Base-by-base conservation (phyloP, 352 stramenopile species). In the Phytophthora citricola region DNA sequence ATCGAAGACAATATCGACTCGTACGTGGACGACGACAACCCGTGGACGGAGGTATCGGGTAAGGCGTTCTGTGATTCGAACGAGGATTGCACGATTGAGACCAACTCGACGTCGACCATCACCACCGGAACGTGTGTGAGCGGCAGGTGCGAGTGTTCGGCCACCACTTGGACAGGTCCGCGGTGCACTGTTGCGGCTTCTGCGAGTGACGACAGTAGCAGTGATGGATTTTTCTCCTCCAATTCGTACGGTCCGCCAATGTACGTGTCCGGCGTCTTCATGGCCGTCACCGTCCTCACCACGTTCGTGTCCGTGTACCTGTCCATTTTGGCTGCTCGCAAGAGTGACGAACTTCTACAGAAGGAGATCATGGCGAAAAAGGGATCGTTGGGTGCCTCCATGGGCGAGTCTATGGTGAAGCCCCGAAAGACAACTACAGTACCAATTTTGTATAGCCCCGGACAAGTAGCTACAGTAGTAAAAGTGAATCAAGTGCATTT, bases 1-100 rank as follows among this genome's bases (percentile, higher is more conserved):
- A 93, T 93, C 40, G 20, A 77, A n/a, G 81, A 81, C 43, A 78
- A 93, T 62, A 86, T 94, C 24, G 71, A 89, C 12, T 77, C 86
- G 63, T 93, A 91, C 68, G 57, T 73, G 14, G 81, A 93, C 44
- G 49, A 58, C 9, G 75, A 86, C n/a, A 93, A 93, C 63, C 55
- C 63, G 46, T 71, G 68, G 24, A 68, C 67, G 4, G 73, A 84
- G 10, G 85, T 93, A 2, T 53, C 62, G 1, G 85, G 85, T 4
- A 83, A 77, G 34, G 85, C 62, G 0, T 85, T 85, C 27, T 93
- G 85, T 63, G 49, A 56, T 1, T 75, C 58, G 0, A 67, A 86
- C 39, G 75, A 81, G 9, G 85, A 92, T 41, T 93, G 83, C 50
- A 83, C 82, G 2, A 75, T 84, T 32, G 39, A 61, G n/a, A 60